Evolutionary conservation across 2,329 filamentous ascomycete species (phyloP).

Genomic region (Didymella pomorum): DNA sequence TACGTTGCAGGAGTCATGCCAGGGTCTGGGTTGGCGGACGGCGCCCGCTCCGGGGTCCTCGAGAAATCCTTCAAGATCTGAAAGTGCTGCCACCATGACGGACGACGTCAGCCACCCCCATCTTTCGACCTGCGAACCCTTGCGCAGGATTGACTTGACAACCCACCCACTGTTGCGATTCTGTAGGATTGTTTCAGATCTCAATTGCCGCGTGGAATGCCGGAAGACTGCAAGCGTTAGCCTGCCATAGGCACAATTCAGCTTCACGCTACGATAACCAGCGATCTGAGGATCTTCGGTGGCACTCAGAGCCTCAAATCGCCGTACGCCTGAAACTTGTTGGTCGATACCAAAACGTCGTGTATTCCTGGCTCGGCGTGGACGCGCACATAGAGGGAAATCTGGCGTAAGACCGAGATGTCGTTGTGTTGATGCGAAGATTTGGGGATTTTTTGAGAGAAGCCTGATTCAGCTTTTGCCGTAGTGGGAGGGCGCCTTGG

Average conservation of each 20-base stretch:
- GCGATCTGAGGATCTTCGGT: neutral
- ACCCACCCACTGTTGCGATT: neutral
- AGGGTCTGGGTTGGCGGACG: conserved; percentile 2
- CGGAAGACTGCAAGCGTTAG: neutral
- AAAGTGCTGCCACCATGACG: neutral
- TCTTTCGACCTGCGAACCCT: neutral
- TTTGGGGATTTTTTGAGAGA: neutral
- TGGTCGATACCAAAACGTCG: no score
- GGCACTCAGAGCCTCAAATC: neutral
- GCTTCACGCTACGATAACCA: neutral
- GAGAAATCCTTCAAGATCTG: neutral
- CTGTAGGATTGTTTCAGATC: conserved; percentile 1
- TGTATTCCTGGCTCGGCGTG: neutral
- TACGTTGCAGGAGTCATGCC: neutral
- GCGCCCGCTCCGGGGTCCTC: neutral
- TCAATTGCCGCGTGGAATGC: neutral
- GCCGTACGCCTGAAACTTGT: neutral
- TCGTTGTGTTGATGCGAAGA: neutral
- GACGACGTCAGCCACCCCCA: neutral
- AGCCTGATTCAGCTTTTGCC: neutral
- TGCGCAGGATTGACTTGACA: neutral
- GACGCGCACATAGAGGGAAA: neutral
- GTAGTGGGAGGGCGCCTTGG: neutral
- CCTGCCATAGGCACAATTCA: neutral
- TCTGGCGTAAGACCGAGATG: neutral